phyloP scores from a whole-genome alignment of 768 basidiomycete genomes.

The Suillus paluster region DNA sequence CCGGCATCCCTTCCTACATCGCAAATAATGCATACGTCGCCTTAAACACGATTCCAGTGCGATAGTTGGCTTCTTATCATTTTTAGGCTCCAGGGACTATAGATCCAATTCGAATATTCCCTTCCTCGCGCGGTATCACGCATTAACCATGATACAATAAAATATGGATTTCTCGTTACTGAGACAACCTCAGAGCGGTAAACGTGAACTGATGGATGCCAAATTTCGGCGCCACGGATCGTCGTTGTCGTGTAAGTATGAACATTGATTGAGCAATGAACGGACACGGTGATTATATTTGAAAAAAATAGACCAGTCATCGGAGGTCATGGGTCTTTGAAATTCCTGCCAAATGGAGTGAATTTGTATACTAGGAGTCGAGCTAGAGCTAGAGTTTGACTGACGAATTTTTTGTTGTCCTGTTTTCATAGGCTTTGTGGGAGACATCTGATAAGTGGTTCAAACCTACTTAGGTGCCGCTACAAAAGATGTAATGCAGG shows the following conservation, averaged over 20 bases:
- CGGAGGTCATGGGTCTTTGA: not conserved
- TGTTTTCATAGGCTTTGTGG: not conserved
- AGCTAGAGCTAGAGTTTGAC: not conserved
- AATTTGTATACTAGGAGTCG: not conserved
- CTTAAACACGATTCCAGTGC: not conserved
- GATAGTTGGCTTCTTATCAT: not conserved
- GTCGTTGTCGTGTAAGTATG: not conserved
- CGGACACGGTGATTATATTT: conserved; percentile 15
- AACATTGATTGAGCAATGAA: conserved; percentile 4
- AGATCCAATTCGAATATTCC: not conserved
- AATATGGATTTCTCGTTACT: not conserved
- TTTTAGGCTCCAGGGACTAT: not conserved
- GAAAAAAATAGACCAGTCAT: not conserved
- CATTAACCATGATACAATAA: not conserved
- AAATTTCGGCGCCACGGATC: not conserved
- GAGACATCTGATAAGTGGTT: not conserved
- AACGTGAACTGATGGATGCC: not conserved
- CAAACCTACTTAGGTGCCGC: not conserved
- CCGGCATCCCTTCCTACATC: not conserved
- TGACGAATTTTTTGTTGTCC: not conserved
- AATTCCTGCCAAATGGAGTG: not conserved
- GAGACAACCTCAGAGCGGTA: not conserved
- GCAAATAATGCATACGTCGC: not conserved
- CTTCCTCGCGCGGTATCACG: too few relatives aligned
- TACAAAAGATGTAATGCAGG: conserved; percentile 1